Evolutionary conservation across 306 rosid species (phyloP).

Genomic region (Castanea crenata): DNA sequence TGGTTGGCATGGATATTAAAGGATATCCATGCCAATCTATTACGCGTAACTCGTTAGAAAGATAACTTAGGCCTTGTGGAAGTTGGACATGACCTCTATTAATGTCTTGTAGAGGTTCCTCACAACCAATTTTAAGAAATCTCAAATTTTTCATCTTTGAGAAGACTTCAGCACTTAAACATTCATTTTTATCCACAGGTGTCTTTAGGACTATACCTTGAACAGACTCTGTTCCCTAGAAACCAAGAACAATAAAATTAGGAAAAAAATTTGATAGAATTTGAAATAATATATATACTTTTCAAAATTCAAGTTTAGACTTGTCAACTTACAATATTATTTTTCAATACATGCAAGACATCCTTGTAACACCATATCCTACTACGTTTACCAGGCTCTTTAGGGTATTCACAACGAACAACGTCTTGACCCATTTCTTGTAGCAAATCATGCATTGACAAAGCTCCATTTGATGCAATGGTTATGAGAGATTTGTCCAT

Average conservation of each 20-base stretch:
- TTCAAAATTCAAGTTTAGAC: neutral
- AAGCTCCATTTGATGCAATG: neutral
- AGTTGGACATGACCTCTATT: accelerated
- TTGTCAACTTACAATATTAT: neutral
- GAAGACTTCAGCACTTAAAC: accelerated
- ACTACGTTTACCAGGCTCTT: accelerated
- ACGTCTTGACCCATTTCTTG: neutral
- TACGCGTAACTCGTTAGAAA: neutral
- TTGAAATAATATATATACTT: neutral
- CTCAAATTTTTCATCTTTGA: neutral
- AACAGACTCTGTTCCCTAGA: neutral
- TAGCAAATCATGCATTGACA: neutral
- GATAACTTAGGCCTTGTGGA: accelerated
- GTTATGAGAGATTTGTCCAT: neutral
- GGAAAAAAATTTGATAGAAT: accelerated
- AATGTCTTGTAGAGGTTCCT: accelerated
- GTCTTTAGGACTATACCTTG: neutral
- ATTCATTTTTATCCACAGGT: accelerated
- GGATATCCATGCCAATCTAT: neutral
- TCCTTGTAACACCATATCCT: neutral
- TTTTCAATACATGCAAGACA: neutral
- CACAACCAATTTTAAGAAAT: neutral
- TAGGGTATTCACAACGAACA: neutral
- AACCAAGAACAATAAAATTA: neutral
- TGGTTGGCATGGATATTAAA: neutral